Evolutionary conservation across 139 green algal genomes (phyloP).

Genomic region (Mesotaenium endlicherianum): DNA sequence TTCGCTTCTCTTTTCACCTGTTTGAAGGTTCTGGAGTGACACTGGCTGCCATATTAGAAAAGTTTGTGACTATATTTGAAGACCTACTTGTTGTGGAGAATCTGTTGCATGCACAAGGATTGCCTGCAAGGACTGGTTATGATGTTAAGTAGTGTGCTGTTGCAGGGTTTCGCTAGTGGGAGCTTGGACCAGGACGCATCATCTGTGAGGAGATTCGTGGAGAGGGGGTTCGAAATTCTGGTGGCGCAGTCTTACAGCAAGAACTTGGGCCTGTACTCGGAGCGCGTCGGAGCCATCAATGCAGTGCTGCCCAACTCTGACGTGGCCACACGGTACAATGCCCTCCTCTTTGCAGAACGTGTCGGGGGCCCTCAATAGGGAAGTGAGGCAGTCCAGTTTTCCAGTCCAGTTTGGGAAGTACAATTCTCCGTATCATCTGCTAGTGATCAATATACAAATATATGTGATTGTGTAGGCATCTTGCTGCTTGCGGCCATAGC

Average conservation of each 20-base stretch:
- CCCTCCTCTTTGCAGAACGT: not conserved
- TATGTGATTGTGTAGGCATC: not conserved
- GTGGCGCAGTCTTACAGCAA: conserved; percentile 85
- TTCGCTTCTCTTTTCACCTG: too few relatives aligned
- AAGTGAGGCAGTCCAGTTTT: not conserved
- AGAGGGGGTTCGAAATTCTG: conserved; percentile 83
- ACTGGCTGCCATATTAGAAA: too few relatives aligned
- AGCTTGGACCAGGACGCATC: conserved; percentile 88
- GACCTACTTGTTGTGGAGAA: too few relatives aligned
- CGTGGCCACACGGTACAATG: conserved; percentile 16
- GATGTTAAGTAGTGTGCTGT: conserved; percentile 24
- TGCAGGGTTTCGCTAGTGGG: conserved; percentile 77
- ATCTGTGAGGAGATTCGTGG: conserved; percentile 83
- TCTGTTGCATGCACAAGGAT: too few relatives aligned
- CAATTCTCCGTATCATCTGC: not conserved
- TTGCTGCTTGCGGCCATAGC: not conserved
- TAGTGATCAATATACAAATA: not conserved
- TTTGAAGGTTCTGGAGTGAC: too few relatives aligned
- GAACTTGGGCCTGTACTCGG: conserved; percentile 97
- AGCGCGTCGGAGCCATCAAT: conserved; percentile 91
- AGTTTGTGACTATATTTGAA: too few relatives aligned
- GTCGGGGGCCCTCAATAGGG: not conserved
- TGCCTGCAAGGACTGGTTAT: too few relatives aligned
- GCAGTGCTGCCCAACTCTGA: conserved; percentile 69
- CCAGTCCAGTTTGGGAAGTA: not conserved